phyloP scores from a whole-genome alignment of 768 basidiomycete genomes.

The Pulveroboletus sp. region DNA sequence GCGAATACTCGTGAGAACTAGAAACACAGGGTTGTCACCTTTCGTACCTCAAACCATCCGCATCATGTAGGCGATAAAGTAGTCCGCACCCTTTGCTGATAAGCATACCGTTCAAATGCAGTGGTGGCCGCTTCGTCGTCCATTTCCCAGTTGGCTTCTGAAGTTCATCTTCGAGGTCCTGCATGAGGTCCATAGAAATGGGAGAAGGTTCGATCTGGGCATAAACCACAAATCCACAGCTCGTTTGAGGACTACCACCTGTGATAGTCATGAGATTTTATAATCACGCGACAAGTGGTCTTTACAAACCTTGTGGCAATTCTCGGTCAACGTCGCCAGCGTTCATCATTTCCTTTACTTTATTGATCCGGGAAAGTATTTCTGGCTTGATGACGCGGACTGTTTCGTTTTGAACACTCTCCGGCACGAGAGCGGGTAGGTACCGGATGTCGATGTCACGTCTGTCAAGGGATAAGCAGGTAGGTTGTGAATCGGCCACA shows the following conservation, averaged over 20 bases:
- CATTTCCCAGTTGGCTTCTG: constrained; percentile 69
- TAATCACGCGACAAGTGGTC: not conserved
- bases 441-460: constrained; percentile 59
- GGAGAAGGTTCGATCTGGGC: constrained; percentile 56
- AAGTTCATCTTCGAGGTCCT: constrained; percentile 68
- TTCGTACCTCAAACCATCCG: constrained; percentile 63
- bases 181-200: constrained; percentile 52
- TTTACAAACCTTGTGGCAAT: constrained; percentile 28
- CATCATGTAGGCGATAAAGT: constrained; percentile 59
- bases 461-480: constrained; percentile 28
- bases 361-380: constrained; percentile 51
- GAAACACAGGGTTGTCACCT: not conserved
- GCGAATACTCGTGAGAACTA: not conserved
- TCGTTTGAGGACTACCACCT: constrained; percentile 46
- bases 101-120: constrained; percentile 59
- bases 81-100: constrained; percentile 80
- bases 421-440: constrained; percentile 63
- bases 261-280: not conserved
- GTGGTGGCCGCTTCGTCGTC: constrained; percentile 51
- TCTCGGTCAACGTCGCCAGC: constrained; percentile 59
- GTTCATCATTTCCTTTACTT: constrained; percentile 59
- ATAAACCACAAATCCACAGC: constrained; percentile 63
- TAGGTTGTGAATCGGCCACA: not conserved
- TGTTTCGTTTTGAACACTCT: constrained; percentile 50
- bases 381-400: constrained; percentile 56